phyloP scores from a whole-genome alignment of 306 rosid species.

The Vicia villosa region DNA sequence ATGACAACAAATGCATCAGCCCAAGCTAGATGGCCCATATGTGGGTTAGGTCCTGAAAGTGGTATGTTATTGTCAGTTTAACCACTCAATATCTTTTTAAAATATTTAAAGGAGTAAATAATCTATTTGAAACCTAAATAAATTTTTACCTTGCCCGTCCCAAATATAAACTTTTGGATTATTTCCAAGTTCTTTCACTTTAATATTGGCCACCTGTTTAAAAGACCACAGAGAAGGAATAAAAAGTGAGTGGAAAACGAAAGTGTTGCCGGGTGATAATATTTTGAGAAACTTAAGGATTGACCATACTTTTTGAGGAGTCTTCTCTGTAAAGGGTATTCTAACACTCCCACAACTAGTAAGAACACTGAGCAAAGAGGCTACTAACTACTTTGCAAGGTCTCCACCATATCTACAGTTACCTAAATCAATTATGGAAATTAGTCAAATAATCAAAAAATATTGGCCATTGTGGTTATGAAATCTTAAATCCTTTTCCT shows the following conservation, averaged over 20 bases:
- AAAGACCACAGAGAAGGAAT: too few species aligned
- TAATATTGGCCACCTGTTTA: constrained; percentile 61
- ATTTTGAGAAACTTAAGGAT: too few species aligned
- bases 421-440: constrained; percentile 53
- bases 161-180: constrained; percentile 85
- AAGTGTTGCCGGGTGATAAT: too few species aligned
- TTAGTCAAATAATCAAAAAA: constrained; percentile 15
- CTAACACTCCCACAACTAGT: too few species aligned
- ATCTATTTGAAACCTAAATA: constrained; percentile 22
- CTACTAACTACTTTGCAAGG: too few species aligned
- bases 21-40: constrained; percentile 96
- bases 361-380: too few species aligned
- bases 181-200: constrained; percentile 70
- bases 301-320: too few species aligned
- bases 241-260: too few species aligned
- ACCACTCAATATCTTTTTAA: constrained; percentile 23
- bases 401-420: too few species aligned
- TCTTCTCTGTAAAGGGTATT: too few species aligned
- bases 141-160: constrained; percentile 72
- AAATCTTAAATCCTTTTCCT: neutral
- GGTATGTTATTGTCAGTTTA: constrained; percentile 14
- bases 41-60: constrained; percentile 74
- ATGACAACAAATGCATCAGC: constrained; percentile 89
- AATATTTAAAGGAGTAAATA: constrained; percentile 16
- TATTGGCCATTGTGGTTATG: neutral